These are phyloP conservation scores for Gossypium aridum DNA, from an alignment of 441 rosid genomes.

Conservation along the genomic window DNA sequence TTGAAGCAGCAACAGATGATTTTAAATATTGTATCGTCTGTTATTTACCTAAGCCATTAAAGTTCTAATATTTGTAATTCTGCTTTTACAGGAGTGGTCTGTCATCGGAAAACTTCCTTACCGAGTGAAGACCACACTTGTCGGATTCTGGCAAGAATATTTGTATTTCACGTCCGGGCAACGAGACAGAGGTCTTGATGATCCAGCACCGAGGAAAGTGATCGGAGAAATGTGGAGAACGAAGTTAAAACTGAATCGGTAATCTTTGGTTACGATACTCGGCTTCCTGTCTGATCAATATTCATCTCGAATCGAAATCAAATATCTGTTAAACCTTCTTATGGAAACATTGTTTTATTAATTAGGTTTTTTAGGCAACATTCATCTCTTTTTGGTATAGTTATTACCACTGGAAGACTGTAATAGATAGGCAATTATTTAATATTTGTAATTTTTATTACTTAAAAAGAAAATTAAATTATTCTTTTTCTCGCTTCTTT, in stretches of 20 bases:
- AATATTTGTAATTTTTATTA: background rate
- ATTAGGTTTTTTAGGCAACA: background rate
- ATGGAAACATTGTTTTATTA: background rate
- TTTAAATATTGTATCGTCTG: background rate
- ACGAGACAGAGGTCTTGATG: slow-evolving; percentile 78
- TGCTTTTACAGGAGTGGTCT: slow-evolving; percentile 71
- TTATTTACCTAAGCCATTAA: background rate
- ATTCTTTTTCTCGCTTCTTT: background rate
- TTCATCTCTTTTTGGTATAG: background rate
- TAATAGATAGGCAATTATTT: background rate
- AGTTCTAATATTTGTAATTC: background rate
- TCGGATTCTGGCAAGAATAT: slow-evolving; percentile 77
- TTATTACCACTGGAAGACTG: background rate
- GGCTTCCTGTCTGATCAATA: background rate
- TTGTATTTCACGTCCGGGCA: slow-evolving; percentile 93
- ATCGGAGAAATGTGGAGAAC: slow-evolving; percentile 91
- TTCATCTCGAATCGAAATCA: background rate
- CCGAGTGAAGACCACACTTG: slow-evolving; percentile 86
- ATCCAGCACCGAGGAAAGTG: slow-evolving; percentile 82
- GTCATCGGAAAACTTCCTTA: slow-evolving; percentile 80
- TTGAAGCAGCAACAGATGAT: background rate
- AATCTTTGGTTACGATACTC: background rate
- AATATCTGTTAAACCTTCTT: background rate
- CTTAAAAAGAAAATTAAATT: background rate
- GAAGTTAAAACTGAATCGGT: slow-evolving; percentile 47